phyloP scores from a whole-genome alignment of 139 green algal species.

The Micromonas pusilla region DNA sequence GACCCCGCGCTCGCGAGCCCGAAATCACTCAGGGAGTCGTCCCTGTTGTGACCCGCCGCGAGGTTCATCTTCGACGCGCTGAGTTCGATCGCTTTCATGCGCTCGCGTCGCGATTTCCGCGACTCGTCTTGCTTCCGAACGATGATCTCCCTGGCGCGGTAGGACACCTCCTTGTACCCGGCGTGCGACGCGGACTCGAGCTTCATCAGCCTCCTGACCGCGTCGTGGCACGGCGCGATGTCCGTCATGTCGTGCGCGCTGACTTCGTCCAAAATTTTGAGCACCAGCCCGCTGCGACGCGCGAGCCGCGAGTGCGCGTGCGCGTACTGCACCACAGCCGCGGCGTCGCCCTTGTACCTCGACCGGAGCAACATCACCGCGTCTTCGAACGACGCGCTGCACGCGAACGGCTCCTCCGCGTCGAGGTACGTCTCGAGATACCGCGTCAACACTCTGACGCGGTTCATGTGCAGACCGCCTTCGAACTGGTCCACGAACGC shows the following conservation, averaged over 20 bases:
- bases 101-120: conserved; percentile 6
- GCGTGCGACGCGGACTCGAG: background rate
- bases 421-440: conserved; percentile 22
- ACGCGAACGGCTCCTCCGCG: conserved; percentile 21
- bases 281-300: background rate
- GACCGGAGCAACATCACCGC: conserved; percentile 25
- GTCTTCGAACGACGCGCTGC: conserved; percentile 2
- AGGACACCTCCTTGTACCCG: background rate
- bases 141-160: conserved; percentile 19
- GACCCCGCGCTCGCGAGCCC: background rate
- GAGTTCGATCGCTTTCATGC: background rate
- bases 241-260: conserved; percentile 3
- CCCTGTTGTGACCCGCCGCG: background rate
- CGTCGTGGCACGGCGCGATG: background rate
- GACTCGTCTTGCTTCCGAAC: conserved; percentile 8
- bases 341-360: background rate
- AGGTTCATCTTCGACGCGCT: too few species aligned
- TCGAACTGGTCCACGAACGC: conserved; percentile 12
- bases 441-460: conserved; percentile 2
- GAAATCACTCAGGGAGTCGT: background rate
- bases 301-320: conserved; percentile 18
- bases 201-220: conserved; percentile 4
- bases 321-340: conserved; percentile 7
- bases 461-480: background rate
- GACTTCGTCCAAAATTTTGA: conserved; percentile 13